phyloP scores from a whole-genome alignment of 1,139 yeast species.

The Protomyces lactucae-debilis region DNA sequence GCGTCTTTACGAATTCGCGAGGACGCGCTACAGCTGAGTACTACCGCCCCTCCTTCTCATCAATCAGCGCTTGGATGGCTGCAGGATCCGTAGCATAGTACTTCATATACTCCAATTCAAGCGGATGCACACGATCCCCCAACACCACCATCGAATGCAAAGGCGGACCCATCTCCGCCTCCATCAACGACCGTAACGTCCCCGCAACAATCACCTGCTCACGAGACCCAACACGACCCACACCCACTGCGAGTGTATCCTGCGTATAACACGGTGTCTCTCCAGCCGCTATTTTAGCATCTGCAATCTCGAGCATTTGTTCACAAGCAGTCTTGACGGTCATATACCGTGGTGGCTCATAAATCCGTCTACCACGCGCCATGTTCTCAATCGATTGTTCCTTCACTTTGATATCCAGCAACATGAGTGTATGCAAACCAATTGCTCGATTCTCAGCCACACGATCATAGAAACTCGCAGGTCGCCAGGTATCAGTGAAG shows the following conservation, averaged over 20 bases:
- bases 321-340: slow-evolving; percentile 80
- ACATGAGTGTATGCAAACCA: slow-evolving; percentile 83
- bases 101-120: slow-evolving; percentile 78
- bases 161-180: slow-evolving; percentile 87
- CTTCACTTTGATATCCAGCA: slow-evolving; percentile 90
- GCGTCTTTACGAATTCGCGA: not conserved
- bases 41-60: slow-evolving; percentile 11
- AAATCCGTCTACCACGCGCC: slow-evolving; percentile 86
- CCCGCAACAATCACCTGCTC: slow-evolving; percentile 79
- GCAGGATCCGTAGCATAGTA: slow-evolving; percentile 67
- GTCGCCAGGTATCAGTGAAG: slow-evolving; percentile 93
- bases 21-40: not conserved
- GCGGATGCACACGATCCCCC: slow-evolving; percentile 91
- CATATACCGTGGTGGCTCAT: slow-evolving; percentile 98
- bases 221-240: slow-evolving; percentile 85
- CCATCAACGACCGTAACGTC: slow-evolving; percentile 54
- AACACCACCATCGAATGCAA: slow-evolving; percentile 83
- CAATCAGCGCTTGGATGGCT: slow-evolving; percentile 14
- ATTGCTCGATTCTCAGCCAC: slow-evolving; percentile 80
- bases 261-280: slow-evolving; percentile 52
- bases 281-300: slow-evolving; percentile 54
- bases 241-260: slow-evolving; percentile 87
- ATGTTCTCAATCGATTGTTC: slow-evolving; percentile 92
- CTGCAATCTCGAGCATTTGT: slow-evolving; percentile 84
- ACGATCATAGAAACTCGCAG: slow-evolving; percentile 89